Percentiles rank a stretch among this genome's conserved stretches.
These are phyloP conservation scores for Trifolium dubium DNA, from an alignment of 306 rosid genomes.

Conservation along the genomic window DNA sequence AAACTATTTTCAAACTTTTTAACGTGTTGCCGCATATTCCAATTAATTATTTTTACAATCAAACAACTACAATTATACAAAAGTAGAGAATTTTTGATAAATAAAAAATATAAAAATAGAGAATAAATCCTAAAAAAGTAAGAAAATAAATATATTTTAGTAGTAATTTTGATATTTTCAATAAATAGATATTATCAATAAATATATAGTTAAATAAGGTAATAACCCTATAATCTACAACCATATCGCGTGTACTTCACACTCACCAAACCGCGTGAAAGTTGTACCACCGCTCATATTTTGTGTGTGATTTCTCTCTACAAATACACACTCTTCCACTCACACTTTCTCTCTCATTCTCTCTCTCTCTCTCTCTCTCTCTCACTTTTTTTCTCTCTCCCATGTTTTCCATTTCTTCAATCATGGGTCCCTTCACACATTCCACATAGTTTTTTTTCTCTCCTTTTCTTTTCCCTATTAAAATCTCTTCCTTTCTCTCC, in stretches of 20 bases:
- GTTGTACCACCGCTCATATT: not conserved
- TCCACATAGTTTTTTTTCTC: constrained; percentile 15
- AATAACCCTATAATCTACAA: too few species aligned
- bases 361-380: not conserved
- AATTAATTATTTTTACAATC: too few species aligned
- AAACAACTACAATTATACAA: too few species aligned
- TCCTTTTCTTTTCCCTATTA: constrained; percentile 2
- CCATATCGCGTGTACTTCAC: constrained; percentile 14
- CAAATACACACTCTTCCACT: constrained; percentile 40
- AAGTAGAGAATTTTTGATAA: too few species aligned
- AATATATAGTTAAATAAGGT: too few species aligned
- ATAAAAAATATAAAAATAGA: too few species aligned
- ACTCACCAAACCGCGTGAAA: constrained; percentile 10
- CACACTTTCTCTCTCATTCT: constrained; percentile 21
- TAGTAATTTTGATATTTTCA: too few species aligned
- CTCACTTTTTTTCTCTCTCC: constrained; percentile 6
- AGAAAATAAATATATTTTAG: too few species aligned
- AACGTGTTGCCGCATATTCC: too few species aligned
- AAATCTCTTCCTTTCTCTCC: constrained; percentile 44
- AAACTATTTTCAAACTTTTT: too few species aligned
- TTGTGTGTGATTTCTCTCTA: constrained; percentile 31
- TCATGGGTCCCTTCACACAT: constrained; percentile 32
- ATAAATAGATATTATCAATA: too few species aligned
- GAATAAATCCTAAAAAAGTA: too few species aligned
- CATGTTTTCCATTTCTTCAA: constrained; percentile 17